phyloP scores from a whole-genome alignment of 108 stramenopile species.

The Nitzschia sp. region DNA sequence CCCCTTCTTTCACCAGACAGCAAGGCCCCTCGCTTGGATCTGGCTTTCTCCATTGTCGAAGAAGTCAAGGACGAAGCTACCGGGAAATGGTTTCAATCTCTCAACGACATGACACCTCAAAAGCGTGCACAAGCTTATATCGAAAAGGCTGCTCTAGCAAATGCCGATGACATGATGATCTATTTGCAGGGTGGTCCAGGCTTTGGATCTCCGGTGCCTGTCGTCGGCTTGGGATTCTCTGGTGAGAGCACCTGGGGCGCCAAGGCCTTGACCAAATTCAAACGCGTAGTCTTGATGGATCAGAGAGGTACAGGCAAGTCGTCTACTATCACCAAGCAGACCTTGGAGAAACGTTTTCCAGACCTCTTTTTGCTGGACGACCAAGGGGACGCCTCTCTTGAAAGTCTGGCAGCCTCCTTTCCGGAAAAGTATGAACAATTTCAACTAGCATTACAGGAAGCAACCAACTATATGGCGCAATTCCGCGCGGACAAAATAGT shows the following conservation, averaged over 20 bases:
- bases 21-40: constrained; percentile 45
- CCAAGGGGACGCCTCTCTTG: background rate
- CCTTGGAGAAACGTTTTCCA: constrained; percentile 68
- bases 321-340: constrained; percentile 78
- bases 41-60: constrained; percentile 82
- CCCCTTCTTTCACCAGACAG: constrained; percentile 52
- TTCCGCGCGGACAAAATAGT: constrained; percentile 93
- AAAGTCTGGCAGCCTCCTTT: background rate
- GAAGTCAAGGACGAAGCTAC: constrained; percentile 35
- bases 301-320: constrained; percentile 93
- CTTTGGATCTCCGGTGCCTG: constrained; percentile 85
- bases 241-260: constrained; percentile 66
- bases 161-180: constrained; percentile 56
- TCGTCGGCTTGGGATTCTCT: constrained; percentile 46
- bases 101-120: constrained; percentile 27
- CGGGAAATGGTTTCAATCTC: constrained; percentile 28
- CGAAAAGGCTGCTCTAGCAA: constrained; percentile 33
- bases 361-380: constrained; percentile 62
- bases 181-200: constrained; percentile 93
- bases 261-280: constrained; percentile 59
- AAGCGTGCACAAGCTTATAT: constrained; percentile 53
- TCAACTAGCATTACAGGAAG: constrained; percentile 50
- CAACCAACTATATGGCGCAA: constrained; percentile 69
- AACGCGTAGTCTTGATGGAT: constrained; percentile 88
- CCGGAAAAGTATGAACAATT: constrained; percentile 39